Base-by-base conservation (phyloP, 257 asterid species). In the Ballota nigra region DNA sequence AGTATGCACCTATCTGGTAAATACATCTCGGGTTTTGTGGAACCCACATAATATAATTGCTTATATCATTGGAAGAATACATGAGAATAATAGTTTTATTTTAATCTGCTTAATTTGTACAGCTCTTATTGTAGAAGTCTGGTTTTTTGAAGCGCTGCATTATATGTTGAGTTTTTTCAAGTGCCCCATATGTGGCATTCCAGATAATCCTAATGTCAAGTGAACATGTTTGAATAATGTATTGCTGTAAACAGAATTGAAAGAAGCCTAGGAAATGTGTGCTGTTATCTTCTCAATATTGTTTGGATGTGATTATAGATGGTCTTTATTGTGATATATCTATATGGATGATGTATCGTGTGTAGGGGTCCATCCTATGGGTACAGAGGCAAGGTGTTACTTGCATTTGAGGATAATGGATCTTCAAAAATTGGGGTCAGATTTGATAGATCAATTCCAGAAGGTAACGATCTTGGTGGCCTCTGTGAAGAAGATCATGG, bases 391-490 rank as follows among this genome's bases (percentile, higher is more conserved):
- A 87, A 88, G 83, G 98, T 92, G 73, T 81, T 90, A 49, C 92
- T 90, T 78, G 82, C 98, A 55, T 92, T 88, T 76, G 98, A 90
- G 82, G 95, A 85, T 72, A 92, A 92, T 78, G 93, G 83, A 70
- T 84, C 88, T 73, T 90, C 98, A 20, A 92, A 92, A 84, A 83
- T 92, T 24, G 98, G 98, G 72, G 91, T 92, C 74, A 83, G 98
- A 81, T 92, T 92, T 85, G 98, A 92, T 80, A 85, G 67, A 79
- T 57, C 87, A 71, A 82, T 92, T 78, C 95, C 86, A 4, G 98
- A 87, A 67, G 98, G 98, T 68, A 89, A 75, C 79, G 96, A 92
- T 81, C 95, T 92, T 66, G 98, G 97, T 22, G 97, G 98, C 74
- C 88, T 60, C 69, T 92, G 98, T 75, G 98, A 92, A 80, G 93